phyloP scores from a whole-genome alignment of 176 grass and related monocot genomes.

The Bromus sterilis region DNA sequence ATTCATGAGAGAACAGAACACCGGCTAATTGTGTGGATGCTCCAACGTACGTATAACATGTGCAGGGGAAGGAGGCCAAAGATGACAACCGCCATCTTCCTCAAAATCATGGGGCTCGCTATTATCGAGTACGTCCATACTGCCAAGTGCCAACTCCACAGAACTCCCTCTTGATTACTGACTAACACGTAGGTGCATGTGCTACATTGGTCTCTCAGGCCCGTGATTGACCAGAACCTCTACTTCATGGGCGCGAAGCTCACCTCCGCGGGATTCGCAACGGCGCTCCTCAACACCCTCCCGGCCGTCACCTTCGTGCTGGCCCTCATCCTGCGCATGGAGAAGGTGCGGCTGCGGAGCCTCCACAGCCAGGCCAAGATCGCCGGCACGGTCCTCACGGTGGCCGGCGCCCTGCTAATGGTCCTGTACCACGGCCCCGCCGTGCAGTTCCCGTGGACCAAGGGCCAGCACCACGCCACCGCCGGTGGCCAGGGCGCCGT shows the following conservation, averaged over 20 bases:
- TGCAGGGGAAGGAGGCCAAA: conserved; percentile 58
- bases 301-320: conserved; percentile 75
- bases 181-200: not conserved
- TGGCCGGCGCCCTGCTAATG: conserved; percentile 83
- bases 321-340: conserved; percentile 61
- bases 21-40: not conserved
- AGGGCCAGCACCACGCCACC: conserved; percentile 23
- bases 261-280: conserved; percentile 64
- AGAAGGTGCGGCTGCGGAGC: conserved; percentile 56
- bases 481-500: not conserved
- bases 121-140: conserved; percentile 76
- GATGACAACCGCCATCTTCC: conserved; percentile 53
- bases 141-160: too few species aligned
- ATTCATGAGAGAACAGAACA: not conserved
- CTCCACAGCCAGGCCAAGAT: conserved; percentile 85
- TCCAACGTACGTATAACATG: not conserved
- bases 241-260: conserved; percentile 65
- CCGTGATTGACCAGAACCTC: conserved; percentile 86
- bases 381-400: conserved; percentile 47
- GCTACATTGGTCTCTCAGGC: conserved; percentile 23
- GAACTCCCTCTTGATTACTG: not conserved
- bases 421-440: conserved; percentile 69
- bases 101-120: conserved; percentile 65
- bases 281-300: conserved; percentile 77
- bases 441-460: conserved; percentile 69